phyloP scores from a whole-genome alignment of 1,284 basidiomycete species.

The Rhodofomes roseus region DNA sequence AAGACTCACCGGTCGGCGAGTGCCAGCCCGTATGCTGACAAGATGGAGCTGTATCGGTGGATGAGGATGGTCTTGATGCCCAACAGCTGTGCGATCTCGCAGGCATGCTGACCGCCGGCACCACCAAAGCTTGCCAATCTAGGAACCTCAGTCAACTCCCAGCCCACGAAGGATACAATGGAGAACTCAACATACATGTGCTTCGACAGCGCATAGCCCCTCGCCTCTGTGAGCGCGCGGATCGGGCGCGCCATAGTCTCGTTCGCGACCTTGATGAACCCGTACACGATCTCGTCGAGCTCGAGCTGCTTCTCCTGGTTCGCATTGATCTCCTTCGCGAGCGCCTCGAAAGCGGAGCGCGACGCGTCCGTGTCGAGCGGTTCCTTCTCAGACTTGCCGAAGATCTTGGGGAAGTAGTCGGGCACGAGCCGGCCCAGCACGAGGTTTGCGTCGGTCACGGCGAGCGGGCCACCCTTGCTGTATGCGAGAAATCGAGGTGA shows the following conservation, averaged over 20 bases:
- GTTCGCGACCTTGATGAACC: constrained; percentile 93
- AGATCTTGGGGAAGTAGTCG: constrained; percentile 84
- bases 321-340: constrained; percentile 67
- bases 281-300: constrained; percentile 88
- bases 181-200: constrained; percentile 58
- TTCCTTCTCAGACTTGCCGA: constrained; percentile 83
- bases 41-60: constrained; percentile 82
- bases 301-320: constrained; percentile 53
- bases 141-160: background rate
- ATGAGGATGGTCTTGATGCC: constrained; percentile 85
- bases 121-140: constrained; percentile 88
- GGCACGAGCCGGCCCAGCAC: constrained; percentile 82
- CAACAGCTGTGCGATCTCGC: constrained; percentile 78
- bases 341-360: constrained; percentile 54
- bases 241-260: constrained; percentile 95
- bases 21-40: constrained; percentile 88
- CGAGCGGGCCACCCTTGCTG: constrained; percentile 82
- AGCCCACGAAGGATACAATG: background rate
- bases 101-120: constrained; percentile 90
- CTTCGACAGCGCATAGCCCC: constrained; percentile 80
- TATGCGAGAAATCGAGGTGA: constrained; percentile 4
- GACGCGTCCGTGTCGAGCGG: constrained; percentile 75
- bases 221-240: constrained; percentile 85
- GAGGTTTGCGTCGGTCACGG: constrained; percentile 86
- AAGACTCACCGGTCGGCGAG: constrained; percentile 74